These are phyloP conservation scores for Aureobasidium sp. DNA, from an alignment of 2,329 filamentous ascomycete genomes.

Conservation along the genomic window DNA sequence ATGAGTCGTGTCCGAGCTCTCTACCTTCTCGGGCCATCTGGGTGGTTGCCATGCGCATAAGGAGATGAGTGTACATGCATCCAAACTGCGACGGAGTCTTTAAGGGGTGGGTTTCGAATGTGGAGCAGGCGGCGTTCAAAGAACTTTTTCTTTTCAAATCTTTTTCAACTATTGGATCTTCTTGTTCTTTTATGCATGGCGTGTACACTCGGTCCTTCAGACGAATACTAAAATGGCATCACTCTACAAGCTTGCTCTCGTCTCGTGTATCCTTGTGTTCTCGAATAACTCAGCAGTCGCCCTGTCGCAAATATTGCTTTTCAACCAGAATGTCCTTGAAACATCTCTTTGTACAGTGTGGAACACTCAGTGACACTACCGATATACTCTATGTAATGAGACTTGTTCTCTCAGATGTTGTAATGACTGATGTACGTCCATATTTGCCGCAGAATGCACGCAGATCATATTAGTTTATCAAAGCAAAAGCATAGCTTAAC, in stretches of 20 bases:
- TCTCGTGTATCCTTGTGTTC: not conserved
- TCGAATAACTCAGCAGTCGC: not conserved
- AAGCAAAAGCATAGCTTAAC: not conserved
- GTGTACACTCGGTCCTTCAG: not conserved
- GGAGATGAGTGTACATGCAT: slow-evolving; percentile 12
- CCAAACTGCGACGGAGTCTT: slow-evolving; percentile 6
- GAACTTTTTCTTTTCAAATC: not conserved
- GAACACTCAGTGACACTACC: too few species aligned
- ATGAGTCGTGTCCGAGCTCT: not conserved
- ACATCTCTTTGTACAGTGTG: not conserved
- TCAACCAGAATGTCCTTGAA: too few species aligned
- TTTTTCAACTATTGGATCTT: slow-evolving; percentile 1
- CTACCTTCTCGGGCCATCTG: not conserved
- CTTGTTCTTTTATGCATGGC: not conserved
- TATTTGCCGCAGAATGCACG: too few species aligned
- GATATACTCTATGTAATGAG: too few species aligned
- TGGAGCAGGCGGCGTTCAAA: slow-evolving; percentile 6
- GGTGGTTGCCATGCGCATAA: not conserved
- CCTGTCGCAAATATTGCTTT: not conserved
- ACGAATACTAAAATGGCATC: not conserved
- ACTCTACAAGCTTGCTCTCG: not conserved
- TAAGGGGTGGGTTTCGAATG: not conserved
- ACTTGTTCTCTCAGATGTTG: not conserved
- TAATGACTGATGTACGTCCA: too few species aligned
- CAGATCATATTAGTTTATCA: not conserved